Conservation (phyloP, 345 rosid genomes). For the Laguncularia racemosa region DNA sequence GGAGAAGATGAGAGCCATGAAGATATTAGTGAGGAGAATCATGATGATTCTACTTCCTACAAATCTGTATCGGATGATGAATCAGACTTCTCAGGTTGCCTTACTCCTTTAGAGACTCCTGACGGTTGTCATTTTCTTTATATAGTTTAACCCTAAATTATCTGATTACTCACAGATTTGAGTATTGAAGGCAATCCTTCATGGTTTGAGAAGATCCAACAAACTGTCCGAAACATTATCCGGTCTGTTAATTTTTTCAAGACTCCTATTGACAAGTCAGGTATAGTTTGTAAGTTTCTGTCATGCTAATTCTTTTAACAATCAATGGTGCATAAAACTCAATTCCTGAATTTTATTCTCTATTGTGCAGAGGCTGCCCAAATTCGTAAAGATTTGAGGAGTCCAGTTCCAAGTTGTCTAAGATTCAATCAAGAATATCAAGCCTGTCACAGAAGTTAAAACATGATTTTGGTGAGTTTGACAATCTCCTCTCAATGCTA, state of each 20-base stretch:
- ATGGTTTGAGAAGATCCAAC: slow-evolving; percentile 83
- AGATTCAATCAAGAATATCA: slow-evolving; percentile 79
- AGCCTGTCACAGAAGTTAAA: slow-evolving; percentile 70
- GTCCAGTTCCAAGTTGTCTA: slow-evolving; percentile 61
- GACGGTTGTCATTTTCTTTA: too few relatives aligned
- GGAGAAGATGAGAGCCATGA: slow-evolving; percentile 45
- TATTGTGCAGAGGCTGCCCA: slow-evolving; percentile 54
- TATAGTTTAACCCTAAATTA: too few relatives aligned
- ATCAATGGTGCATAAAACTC: slow-evolving; percentile 3
- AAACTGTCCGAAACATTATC: slow-evolving; percentile 46
- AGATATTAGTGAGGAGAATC: slow-evolving; percentile 40
- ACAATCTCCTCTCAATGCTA: not conserved
- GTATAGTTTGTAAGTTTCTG: slow-evolving; percentile 21
- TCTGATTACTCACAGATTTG: slow-evolving; percentile 1
- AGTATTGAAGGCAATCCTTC: slow-evolving; percentile 32
- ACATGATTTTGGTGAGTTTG: slow-evolving; percentile 77
- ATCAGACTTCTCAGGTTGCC: slow-evolving; percentile 50
- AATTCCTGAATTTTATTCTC: slow-evolving; percentile 18
- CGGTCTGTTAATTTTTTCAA: slow-evolving; percentile 69
- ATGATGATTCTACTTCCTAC: slow-evolving; percentile 42
- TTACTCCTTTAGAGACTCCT: not conserved
- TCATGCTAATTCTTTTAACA: not conserved
- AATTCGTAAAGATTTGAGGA: slow-evolving; percentile 81
- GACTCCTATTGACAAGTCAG: slow-evolving; percentile 69
- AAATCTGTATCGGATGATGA: slow-evolving; percentile 30